Conservation (phyloP, 371 early-diverging fungal genomes). For the Globomyces sp. region DNA sequence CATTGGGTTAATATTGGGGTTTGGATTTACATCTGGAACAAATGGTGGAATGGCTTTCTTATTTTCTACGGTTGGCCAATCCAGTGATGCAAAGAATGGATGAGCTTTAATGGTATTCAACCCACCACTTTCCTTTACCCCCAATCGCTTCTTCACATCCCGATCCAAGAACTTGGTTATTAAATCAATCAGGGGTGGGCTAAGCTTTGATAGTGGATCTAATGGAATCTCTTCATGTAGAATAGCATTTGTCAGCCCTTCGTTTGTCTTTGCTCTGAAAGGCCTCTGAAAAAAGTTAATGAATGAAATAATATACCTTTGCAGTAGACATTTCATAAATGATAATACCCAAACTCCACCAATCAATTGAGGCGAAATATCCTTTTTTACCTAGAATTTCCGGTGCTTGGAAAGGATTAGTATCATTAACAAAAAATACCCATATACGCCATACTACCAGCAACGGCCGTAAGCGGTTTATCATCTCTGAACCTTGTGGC, state of each 20-base stretch:
- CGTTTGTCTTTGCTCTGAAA: slow-evolving; percentile 79
- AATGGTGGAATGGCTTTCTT: slow-evolving; percentile 46
- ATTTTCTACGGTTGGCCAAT: slow-evolving; percentile 46
- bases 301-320: slow-evolving; percentile 33
- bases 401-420: slow-evolving; percentile 38
- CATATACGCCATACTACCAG: slow-evolving; percentile 66
- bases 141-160: slow-evolving; percentile 38
- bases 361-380: slow-evolving; percentile 57
- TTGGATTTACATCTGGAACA: slow-evolving; percentile 45
- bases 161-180: slow-evolving; percentile 27
- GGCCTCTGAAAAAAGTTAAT: slow-evolving; percentile 59
- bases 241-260: slow-evolving; percentile 66
- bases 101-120: slow-evolving; percentile 40
- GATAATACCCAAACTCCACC: slow-evolving; percentile 92
- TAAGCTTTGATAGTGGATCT: slow-evolving; percentile 8
- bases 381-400: slow-evolving; percentile 51
- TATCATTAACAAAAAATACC: slow-evolving; percentile 24
- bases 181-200: slow-evolving; percentile 26
- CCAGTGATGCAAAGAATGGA: slow-evolving; percentile 44
- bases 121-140: slow-evolving; percentile 26
- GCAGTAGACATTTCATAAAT: slow-evolving; percentile 79
- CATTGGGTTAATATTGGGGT: background rate
- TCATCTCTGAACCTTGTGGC: slow-evolving; percentile 44
- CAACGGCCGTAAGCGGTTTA: slow-evolving; percentile 44
- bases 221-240: slow-evolving; percentile 59